Conservation (phyloP, 177 flowering plant genomes). For the Vitis hybrid region DNA sequence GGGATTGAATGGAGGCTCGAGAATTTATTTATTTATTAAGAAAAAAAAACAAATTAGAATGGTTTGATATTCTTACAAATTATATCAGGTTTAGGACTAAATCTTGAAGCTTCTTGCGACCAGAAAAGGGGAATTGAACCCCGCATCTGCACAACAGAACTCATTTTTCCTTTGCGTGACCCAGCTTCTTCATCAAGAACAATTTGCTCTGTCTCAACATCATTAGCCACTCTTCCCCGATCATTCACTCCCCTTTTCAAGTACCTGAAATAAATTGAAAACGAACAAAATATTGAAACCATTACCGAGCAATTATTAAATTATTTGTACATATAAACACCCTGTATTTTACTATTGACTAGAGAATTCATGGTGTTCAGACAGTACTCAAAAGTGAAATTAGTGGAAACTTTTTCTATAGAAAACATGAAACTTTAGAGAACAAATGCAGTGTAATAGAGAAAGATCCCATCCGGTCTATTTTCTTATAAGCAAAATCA, state of each 20-base stretch:
- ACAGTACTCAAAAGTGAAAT: neutral
- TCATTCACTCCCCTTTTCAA: constrained; percentile 98
- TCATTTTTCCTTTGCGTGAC: constrained; percentile 85
- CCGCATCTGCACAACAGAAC: constrained; percentile 96
- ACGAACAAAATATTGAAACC: constrained; percentile 5
- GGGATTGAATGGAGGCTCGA: neutral
- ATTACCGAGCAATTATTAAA: neutral
- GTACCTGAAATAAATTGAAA: constrained; percentile 48
- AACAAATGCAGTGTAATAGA: too few relatives aligned
- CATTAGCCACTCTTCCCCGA: constrained; percentile 95
- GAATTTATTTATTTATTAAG: neutral
- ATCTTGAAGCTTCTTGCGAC: constrained; percentile 97
- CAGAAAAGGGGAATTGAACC: constrained; percentile 99
- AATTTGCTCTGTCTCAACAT: constrained; percentile 98
- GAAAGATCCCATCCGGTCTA: too few relatives aligned
- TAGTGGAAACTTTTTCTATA: neutral
- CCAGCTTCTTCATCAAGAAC: constrained; percentile 95
- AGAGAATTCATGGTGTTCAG: neutral
- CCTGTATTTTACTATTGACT: neutral
- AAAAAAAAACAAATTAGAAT: neutral
- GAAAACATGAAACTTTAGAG: too few relatives aligned
- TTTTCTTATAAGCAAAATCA: too few relatives aligned
- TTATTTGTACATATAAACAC: too few relatives aligned
- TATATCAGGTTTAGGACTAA: constrained; percentile 97
- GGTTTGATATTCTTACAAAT: constrained; percentile 51